Evolutionary conservation across 2,329 filamentous ascomycete genomes (phyloP).

Genomic region (Phialocephala subalpina): DNA sequence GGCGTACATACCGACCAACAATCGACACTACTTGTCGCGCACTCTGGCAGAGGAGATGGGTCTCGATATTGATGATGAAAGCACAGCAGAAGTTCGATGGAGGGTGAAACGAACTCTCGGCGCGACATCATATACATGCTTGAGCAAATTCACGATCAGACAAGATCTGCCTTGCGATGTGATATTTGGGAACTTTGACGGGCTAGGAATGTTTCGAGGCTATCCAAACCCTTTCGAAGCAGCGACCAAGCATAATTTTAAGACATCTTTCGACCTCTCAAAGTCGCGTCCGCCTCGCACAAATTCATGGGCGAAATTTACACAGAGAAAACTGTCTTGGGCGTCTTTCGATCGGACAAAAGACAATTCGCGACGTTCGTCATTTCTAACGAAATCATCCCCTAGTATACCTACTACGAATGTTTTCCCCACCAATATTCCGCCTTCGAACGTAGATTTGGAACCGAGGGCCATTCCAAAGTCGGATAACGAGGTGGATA

Average conservation of each 20-base stretch:
- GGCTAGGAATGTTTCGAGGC: background rate
- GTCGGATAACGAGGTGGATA: background rate
- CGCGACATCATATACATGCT: background rate
- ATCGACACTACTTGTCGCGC: background rate
- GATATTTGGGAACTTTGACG: slow-evolving; percentile 10
- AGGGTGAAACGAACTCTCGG: too few species aligned
- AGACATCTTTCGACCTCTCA: background rate
- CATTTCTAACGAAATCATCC: background rate
- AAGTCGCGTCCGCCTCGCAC: background rate
- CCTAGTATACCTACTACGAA: background rate
- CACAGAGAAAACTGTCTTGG: background rate
- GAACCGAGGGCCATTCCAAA: background rate
- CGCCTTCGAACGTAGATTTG: background rate
- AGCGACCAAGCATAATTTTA: slow-evolving; percentile 6
- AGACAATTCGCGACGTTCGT: slow-evolving; percentile 1
- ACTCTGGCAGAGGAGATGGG: background rate
- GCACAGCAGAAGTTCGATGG: background rate
- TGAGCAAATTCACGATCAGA: background rate
- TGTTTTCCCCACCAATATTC: background rate
- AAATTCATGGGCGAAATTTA: slow-evolving; percentile 1
- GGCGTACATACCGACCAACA: background rate
- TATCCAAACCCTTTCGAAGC: slow-evolving; percentile 9
- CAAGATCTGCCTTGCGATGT: slow-evolving; percentile 7
- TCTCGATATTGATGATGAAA: background rate
- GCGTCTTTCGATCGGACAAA: slow-evolving; percentile 5